Percentiles rank a stretch among this genome's conserved stretches.
Evolutionary conservation across 352 stramenopile species (phyloP).

Genomic region (Pythium chondricola): DNA sequence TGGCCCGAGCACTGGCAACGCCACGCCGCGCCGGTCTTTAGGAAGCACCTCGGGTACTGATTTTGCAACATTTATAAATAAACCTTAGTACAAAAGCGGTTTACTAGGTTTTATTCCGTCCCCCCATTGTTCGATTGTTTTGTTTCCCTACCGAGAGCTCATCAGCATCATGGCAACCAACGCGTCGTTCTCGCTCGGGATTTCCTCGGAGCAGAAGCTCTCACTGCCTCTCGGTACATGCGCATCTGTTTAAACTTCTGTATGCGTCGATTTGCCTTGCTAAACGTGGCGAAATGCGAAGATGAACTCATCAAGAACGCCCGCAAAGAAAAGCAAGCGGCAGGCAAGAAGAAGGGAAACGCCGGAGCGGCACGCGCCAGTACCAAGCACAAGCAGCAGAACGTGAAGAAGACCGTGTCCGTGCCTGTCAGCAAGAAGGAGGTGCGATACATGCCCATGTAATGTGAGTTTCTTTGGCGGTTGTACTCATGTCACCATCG

Average conservation of each 20-base stretch:
- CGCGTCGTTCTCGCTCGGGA: constrained; percentile 17
- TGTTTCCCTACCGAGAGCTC: not conserved
- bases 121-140: constrained; percentile 1
- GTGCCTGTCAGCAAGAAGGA: constrained; percentile 57
- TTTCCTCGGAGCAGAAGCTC: constrained; percentile 24
- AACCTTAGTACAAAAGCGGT: constrained; percentile 9
- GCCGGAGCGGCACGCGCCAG: constrained; percentile 14
- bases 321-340: no score
- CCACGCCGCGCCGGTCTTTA: constrained; percentile 56
- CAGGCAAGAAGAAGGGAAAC: constrained; percentile 17
- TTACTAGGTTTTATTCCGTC: not conserved
- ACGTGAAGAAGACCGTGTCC: constrained; percentile 70
- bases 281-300: no score
- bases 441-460: constrained; percentile 23
- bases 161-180: constrained; percentile 8
- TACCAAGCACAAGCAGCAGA: constrained; percentile 42
- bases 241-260: no score
- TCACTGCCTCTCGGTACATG: constrained; percentile 20
- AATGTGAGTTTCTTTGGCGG: not conserved
- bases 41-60: constrained; percentile 33
- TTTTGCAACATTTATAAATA: constrained; percentile 20
- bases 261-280: no score
- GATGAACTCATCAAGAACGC: no score
- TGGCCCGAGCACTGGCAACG: constrained; percentile 76
- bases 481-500: no score